Evolutionary conservation across 495 filamentous ascomycete species (phyloP).

Genomic region (Talaromyces borbonicus): DNA sequence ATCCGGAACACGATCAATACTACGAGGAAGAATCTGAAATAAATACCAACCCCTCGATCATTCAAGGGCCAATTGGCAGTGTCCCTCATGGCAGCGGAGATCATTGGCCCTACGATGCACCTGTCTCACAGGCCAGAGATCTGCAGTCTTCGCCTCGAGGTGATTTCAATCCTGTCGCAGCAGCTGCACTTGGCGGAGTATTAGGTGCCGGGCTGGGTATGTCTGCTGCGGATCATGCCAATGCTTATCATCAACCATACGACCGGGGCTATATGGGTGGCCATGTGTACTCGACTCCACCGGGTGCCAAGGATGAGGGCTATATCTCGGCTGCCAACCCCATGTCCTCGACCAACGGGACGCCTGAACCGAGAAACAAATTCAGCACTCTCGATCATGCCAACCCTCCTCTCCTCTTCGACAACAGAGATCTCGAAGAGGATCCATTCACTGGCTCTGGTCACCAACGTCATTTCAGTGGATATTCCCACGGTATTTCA

Average conservation of each 20-base stretch:
- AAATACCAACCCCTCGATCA: conserved; percentile 68
- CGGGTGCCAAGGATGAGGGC: conserved; percentile 65
- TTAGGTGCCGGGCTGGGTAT: conserved; percentile 20
- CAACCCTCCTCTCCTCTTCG: conserved; percentile 43
- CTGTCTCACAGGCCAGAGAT: conserved; percentile 35
- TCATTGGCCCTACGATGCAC: conserved; percentile 44
- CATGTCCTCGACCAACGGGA: conserved; percentile 43
- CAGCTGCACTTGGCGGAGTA: conserved; percentile 23
- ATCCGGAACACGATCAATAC: conserved; percentile 43
- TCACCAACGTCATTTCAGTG: conserved; percentile 67
- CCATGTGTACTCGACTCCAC: conserved; percentile 32
- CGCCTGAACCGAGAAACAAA: conserved; percentile 52
- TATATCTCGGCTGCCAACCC: conserved; percentile 80
- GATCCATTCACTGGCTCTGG: conserved; percentile 46
- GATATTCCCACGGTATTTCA: conserved; percentile 68
- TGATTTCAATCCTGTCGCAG: conserved; percentile 36
- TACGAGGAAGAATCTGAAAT: conserved; percentile 51
- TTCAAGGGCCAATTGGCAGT: conserved; percentile 57
- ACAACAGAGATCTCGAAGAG: conserved; percentile 51
- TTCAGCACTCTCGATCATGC: conserved; percentile 49
- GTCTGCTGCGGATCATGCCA: conserved; percentile 17
- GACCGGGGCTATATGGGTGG: conserved; percentile 26
- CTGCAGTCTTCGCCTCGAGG: conserved; percentile 25
- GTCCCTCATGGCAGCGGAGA: conserved; percentile 34
- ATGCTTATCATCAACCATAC: conserved; percentile 27